A percentile compares a stretch with the other conserved stretches of the same genome.
Evolutionary conservation across 306 rosid genomes (phyloP).

Genomic region (Lotus japonicus): DNA sequence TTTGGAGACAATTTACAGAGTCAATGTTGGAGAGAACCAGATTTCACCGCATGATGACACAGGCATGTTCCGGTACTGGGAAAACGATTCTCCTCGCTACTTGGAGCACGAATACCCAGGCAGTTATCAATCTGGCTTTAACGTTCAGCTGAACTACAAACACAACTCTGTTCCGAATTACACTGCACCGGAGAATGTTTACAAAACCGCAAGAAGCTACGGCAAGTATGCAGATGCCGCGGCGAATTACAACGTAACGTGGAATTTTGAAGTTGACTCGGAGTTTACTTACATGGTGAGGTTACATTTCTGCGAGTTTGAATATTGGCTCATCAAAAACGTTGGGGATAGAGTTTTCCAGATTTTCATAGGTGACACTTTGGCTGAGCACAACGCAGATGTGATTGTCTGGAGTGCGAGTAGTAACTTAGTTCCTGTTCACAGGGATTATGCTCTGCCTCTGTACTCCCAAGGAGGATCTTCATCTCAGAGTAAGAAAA

Average conservation of each 20-base stretch:
- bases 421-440: background rate
- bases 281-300: no score
- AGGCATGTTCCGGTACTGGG: slow-evolving; percentile 17
- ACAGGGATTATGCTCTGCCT: background rate
- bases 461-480: no score
- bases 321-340: no score
- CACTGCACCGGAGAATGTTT: background rate
- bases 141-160: no score
- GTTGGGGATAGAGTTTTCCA: background rate
- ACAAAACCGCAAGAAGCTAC: no score
- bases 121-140: no score
- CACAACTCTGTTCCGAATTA: background rate
- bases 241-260: no score
- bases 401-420: background rate
- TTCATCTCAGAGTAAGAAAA: no score
- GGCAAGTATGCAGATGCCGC: no score
- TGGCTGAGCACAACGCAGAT: background rate
- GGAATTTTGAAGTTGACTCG: no score
- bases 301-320: no score
- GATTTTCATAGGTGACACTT: background rate
- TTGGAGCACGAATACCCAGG: no score
- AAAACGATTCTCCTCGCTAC: fast-evolving
- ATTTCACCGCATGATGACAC: background rate
- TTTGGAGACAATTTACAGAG: background rate
- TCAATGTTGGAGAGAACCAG: background rate